These are phyloP conservation scores for Aspergillus carlsbadensis DNA, from an alignment of 495 filamentous ascomycete species.

Conservation along the genomic window DNA sequence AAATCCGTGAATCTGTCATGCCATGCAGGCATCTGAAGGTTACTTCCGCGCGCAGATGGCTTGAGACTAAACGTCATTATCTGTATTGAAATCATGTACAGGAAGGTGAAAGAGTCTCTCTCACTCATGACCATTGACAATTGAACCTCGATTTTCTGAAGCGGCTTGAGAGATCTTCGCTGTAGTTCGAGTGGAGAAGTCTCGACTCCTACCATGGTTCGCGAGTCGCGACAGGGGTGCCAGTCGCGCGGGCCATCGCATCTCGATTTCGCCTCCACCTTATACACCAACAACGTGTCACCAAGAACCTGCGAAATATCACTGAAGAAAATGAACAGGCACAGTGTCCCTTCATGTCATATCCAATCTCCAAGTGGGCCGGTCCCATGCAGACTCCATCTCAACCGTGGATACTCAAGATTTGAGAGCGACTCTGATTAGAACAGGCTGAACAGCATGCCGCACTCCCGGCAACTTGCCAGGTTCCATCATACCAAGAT, in stretches of 20 bases:
- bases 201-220: background rate
- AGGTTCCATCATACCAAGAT: background rate
- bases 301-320: too few species aligned
- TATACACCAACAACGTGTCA: too few species aligned
- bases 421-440: too few species aligned
- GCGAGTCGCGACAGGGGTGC: background rate
- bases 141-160: background rate
- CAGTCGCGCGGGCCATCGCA: background rate
- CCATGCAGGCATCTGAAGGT: background rate
- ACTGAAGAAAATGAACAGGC: too few species aligned
- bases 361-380: too few species aligned
- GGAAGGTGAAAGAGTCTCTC: background rate
- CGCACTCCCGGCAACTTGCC: background rate
- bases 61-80: slow-evolving; percentile 1
- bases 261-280: background rate
- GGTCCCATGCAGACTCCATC: too few species aligned
- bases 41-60: background rate
- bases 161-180: background rate
- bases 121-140: too few species aligned
- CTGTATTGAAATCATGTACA: background rate
- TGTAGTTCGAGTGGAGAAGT: background rate
- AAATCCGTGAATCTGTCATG: background rate
- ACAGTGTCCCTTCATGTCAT: too few species aligned
- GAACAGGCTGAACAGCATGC: background rate
- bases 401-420: too few species aligned